Conservation (phyloP, 768 basidiomycete genomes). For the Collybiopsis confluens region DNA sequence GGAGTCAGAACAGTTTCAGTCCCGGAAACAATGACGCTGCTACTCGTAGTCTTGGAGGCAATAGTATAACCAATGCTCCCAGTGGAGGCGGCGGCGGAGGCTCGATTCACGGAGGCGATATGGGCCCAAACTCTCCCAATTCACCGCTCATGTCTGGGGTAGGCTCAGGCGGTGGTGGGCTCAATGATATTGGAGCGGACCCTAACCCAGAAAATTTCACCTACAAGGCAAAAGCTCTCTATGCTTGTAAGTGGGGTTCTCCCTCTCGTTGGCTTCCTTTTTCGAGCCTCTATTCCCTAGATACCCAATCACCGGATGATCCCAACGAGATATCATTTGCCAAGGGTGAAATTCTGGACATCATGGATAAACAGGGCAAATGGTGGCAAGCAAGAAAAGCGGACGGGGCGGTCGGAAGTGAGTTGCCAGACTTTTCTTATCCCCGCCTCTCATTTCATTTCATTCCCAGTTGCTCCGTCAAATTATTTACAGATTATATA, state of each 20-base stretch:
- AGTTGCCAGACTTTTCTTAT: constrained; percentile 26
- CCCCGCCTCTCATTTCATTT: constrained; percentile 11
- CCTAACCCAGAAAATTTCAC: constrained; percentile 37
- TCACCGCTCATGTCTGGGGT: constrained; percentile 71
- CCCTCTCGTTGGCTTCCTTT: constrained; percentile 10
- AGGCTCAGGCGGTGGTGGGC: constrained; percentile 55
- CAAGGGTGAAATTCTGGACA: constrained; percentile 90
- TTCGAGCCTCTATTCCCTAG: constrained; percentile 37
- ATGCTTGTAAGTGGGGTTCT: constrained; percentile 64
- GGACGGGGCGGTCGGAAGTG: constrained; percentile 76
- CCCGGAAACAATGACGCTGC: constrained; percentile 37
- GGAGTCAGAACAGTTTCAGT: constrained; percentile 53
- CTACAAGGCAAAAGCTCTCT: constrained; percentile 86
- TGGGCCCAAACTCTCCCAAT: constrained; percentile 42
- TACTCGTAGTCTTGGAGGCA: constrained; percentile 34
- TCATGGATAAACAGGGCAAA: constrained; percentile 88
- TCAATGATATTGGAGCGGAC: constrained; percentile 23
- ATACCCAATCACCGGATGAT: constrained; percentile 91
- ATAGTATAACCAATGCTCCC: constrained; percentile 55
- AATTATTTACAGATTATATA: constrained; percentile 82
- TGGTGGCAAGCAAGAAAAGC: constrained; percentile 88
- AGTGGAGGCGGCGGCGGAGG: constrained; percentile 29
- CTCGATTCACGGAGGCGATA: constrained; percentile 44
- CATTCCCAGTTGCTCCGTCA: constrained; percentile 68
- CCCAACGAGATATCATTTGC: constrained; percentile 93